A percentile compares a stretch with the other conserved stretches of the same genome.
Conservation (phyloP, 441 rosid genomes). For the Jatropha multifida region DNA sequence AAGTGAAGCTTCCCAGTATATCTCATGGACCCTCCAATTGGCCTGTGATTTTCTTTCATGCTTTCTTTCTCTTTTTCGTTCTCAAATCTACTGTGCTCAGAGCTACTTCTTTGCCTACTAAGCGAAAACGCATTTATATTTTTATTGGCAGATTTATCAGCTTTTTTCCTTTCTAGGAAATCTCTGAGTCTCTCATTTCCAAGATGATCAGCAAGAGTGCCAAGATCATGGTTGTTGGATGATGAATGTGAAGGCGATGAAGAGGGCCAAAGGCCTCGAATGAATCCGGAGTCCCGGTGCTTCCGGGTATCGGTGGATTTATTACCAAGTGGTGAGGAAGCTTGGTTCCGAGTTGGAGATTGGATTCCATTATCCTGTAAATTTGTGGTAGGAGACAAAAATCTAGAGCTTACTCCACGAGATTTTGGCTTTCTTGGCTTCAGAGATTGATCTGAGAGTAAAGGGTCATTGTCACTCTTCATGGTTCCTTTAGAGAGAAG, state of each 20-base stretch:
- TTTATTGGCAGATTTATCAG: slow-evolving; percentile 19
- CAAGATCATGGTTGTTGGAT: slow-evolving; percentile 28
- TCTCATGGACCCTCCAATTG: slow-evolving; percentile 58
- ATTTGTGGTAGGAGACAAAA: slow-evolving; percentile 48
- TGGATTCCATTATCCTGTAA: slow-evolving; percentile 29
- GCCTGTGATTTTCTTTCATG: slow-evolving; percentile 52
- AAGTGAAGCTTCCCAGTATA: slow-evolving; percentile 37
- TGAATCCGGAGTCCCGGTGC: slow-evolving; percentile 29
- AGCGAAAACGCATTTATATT: slow-evolving; percentile 20
- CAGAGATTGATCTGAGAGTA: slow-evolving; percentile 31
- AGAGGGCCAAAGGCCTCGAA: slow-evolving; percentile 55
- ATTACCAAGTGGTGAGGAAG: slow-evolving; percentile 40
- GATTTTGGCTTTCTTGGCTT: slow-evolving; percentile 49
- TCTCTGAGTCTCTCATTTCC: slow-evolving; percentile 48
- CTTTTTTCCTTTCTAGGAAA: slow-evolving; percentile 35
- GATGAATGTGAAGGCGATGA: slow-evolving; percentile 28
- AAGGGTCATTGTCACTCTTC: slow-evolving; percentile 33
- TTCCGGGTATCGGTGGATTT: slow-evolving; percentile 32
- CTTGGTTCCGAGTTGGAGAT: slow-evolving; percentile 38
- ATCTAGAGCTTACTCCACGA: slow-evolving; percentile 66
- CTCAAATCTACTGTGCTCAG: slow-evolving; percentile 34
- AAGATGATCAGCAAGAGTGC: slow-evolving; percentile 49
- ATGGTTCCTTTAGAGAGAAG: slow-evolving; percentile 25
- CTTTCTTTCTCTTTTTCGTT: slow-evolving; percentile 29
- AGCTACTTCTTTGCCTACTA: slow-evolving; percentile 37